phyloP scores from a whole-genome alignment of 768 basidiomycete species.

The Exidia glandulosa region DNA sequence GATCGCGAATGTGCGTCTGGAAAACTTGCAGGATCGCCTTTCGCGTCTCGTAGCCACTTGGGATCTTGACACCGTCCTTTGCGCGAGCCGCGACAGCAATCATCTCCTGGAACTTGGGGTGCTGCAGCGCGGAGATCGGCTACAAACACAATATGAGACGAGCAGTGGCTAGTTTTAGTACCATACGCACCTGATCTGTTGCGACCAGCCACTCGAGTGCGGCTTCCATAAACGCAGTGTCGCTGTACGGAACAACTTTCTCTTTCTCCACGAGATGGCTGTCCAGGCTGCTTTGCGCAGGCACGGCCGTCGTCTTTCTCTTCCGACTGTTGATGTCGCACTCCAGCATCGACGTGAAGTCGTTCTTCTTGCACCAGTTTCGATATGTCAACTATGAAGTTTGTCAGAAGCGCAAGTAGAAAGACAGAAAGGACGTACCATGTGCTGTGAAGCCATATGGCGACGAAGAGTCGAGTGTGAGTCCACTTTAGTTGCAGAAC shows the following conservation, averaged over 20 bases:
- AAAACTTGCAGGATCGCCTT: conserved; percentile 22
- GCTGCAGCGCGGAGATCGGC: conserved; percentile 20
- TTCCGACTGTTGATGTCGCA: conserved; percentile 13
- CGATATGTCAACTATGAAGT: conserved; percentile 8
- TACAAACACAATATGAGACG: neutral
- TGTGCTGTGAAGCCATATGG: neutral
- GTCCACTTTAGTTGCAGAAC: neutral
- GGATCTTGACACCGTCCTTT: conserved; percentile 27
- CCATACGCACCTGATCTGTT: conserved; percentile 28
- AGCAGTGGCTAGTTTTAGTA: too few relatives aligned
- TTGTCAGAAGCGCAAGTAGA: neutral
- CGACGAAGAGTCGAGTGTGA: neutral
- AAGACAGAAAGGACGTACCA: neutral
- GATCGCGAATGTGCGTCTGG: conserved; percentile 3
- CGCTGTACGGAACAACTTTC: conserved; percentile 17
- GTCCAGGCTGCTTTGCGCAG: conserved; percentile 15
- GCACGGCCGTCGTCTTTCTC: neutral
- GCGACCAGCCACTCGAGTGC: conserved; percentile 27
- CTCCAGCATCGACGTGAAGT: conserved; percentile 21
- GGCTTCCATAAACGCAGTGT: conserved; percentile 18
- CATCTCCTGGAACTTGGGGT: conserved; percentile 24
- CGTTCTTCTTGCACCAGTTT: conserved; percentile 17
- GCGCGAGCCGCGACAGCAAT: conserved; percentile 26
- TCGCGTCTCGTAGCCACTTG: conserved; percentile 15
- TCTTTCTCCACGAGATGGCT: conserved; percentile 15